Evolutionary conservation across 2,329 filamentous ascomycete genomes (phyloP), one percentile per base, ranked within the genome.

Genomic region (Aspergillus ustus): DNA sequence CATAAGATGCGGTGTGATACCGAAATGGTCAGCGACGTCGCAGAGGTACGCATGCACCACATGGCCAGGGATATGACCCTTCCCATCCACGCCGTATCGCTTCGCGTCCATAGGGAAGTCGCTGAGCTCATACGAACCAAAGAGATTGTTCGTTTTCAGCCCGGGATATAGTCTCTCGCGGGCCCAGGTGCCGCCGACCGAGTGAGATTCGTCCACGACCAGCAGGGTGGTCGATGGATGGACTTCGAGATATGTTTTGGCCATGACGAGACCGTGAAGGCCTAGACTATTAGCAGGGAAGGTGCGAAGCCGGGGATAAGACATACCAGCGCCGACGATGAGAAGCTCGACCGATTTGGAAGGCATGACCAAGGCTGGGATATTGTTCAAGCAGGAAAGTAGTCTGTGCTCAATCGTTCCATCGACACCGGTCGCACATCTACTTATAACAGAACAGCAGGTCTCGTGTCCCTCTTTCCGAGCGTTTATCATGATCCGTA

Each of bases 61-160:
- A 3, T 74, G 65, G 0, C 84, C 86, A 1, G 85, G 81, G 44
- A 89, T 83, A 70, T 88, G 85, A 51, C 85, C 72, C 17, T 81
- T 82, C 15, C 72, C 66, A 56, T 78, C 67, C 19, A 75, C 69
- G 11, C 73, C 72, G 65, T 83, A 87, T 0, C 73, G 78, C 43
- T 81, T 81, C 2, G 77, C 74, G 59, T 80, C 77, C 85, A 92
- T 88, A 20, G 88, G 87, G 60, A 89, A 90, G 69, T 90, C 89
- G 0, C 85, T 84, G 65, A 85, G 91, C 71, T 92, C 88, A 65
- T 87, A 90, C 0, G 85, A 87, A 3, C 89, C 89, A 11, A 87
- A 71, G 66, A 90, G 82, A 69, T 91, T 92, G 75, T 92, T 92
- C 60, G 84, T 87, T 69, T 85, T 88, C 50, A 92, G 80, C 1